Evolutionary conservation across 768 basidiomycete genomes (phyloP), one percentile per base, ranked within the genome.

Genomic region (Russula lepida): DNA sequence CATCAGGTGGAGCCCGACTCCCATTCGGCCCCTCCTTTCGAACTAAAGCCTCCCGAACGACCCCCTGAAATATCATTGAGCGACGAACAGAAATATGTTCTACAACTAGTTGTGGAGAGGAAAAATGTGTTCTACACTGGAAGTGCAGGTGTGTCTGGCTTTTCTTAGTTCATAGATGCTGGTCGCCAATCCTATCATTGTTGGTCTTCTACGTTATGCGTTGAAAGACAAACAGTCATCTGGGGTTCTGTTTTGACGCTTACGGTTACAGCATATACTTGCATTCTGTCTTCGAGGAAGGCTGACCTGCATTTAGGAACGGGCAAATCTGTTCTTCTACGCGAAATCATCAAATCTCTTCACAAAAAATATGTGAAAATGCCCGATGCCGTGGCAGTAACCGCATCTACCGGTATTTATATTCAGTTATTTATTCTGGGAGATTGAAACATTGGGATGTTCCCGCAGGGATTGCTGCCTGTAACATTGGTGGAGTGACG

Each of bases 401-500:
- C 95, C 3, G 97, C 97, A 9, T 93, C 93, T 4, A 98, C 95
- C 25, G 94, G 94, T 86, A 52, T 33, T 55, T 52, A 54, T 8
- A 15, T 30, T 51, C 11, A 21, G 41, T 46, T 47, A 44, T 47
- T 25, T 47, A 50, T 50, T 15, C 13, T n/a, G 6, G n/a, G 30
- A 55, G 12, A 13, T 13, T 56, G 23, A 35, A 44, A 44, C 39
- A 21, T 25, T 51, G 2, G 17, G 28, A 19, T 15, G 4, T 15
- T 27, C 32, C 17, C 58, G 32, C 59, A 87, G 89, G 89, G 47
- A 97, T 98, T 67, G 95, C 95, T 7, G 95, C 95, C 6, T 97
- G 94, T 72, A 98, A 99, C 67, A 94, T 99, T 53, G 95, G 95
- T 11, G 95, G 97, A 43, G 83, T 90, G 25, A 98, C 95, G 0